phyloP scores from a whole-genome alignment of 2,329 filamentous ascomycete genomes.

The Fonsecaea multimorphosa region DNA sequence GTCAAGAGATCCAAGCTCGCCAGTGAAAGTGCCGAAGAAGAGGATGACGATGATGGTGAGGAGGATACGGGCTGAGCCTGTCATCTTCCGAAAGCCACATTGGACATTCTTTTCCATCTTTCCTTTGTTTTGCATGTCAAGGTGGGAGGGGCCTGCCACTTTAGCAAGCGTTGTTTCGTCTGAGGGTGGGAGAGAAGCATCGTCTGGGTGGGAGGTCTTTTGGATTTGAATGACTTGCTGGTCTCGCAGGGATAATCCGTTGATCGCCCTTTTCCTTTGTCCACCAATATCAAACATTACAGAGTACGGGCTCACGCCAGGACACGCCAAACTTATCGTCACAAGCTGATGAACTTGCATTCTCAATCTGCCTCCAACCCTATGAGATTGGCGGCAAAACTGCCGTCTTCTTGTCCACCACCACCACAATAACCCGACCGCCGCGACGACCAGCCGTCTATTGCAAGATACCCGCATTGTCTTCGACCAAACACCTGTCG shows the following conservation, averaged over 20 bases:
- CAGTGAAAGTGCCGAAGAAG: slow-evolving; percentile 58
- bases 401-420: not conserved
- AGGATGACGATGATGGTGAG: slow-evolving; percentile 61
- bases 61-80: slow-evolving; percentile 47
- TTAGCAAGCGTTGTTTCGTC: slow-evolving; percentile 40
- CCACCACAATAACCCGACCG: not conserved
- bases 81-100: not conserved
- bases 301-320: slow-evolving; percentile 40
- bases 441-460: slow-evolving; percentile 5
- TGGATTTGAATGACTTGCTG: slow-evolving; percentile 32
- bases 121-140: slow-evolving; percentile 35
- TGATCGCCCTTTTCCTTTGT: slow-evolving; percentile 32
- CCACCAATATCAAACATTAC: slow-evolving; percentile 31
- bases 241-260: slow-evolving; percentile 34
- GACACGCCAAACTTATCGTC: slow-evolving; percentile 30
- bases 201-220: slow-evolving; percentile 31
- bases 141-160: slow-evolving; percentile 31
- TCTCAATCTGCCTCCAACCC: slow-evolving; percentile 14
- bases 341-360: slow-evolving; percentile 17
- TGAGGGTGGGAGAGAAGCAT: slow-evolving; percentile 27
- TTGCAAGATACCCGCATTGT: slow-evolving; percentile 14
- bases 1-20: slow-evolving; percentile 59
- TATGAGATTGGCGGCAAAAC: not conserved
- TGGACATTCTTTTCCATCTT: slow-evolving; percentile 21
- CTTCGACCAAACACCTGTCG: slow-evolving; percentile 26